Percentiles rank a stretch among this genome's conserved stretches.
Evolutionary conservation across 495 filamentous ascomycete genomes (phyloP).

Genomic region (Penicillium atrosanguineum): DNA sequence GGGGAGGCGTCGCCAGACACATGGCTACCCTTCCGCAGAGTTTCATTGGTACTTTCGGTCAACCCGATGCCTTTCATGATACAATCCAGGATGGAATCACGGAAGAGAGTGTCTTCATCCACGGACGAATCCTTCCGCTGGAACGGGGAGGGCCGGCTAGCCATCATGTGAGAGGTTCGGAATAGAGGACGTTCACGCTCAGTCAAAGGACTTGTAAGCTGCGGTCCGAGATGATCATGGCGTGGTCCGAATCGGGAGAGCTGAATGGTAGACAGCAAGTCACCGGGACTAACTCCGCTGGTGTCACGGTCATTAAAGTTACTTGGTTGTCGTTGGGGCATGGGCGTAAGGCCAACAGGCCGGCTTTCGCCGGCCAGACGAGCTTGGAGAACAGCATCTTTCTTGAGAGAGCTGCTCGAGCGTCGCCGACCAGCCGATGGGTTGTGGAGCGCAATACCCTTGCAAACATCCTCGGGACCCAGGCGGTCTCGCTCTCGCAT

Average conservation of each 20-base stretch:
- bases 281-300: slow-evolving; percentile 62
- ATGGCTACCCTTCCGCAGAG: slow-evolving; percentile 54
- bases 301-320: slow-evolving; percentile 22
- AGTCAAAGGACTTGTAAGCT: slow-evolving; percentile 54
- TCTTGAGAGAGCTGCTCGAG: slow-evolving; percentile 72
- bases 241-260: slow-evolving; percentile 57
- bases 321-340: slow-evolving; percentile 11
- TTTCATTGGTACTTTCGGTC: slow-evolving; percentile 58
- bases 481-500: slow-evolving; percentile 79
- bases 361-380: slow-evolving; percentile 38
- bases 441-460: slow-evolving; percentile 96
- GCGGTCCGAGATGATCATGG: slow-evolving; percentile 31
- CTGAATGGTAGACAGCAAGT: slow-evolving; percentile 78
- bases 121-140: slow-evolving; percentile 67
- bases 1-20: slow-evolving; percentile 83
- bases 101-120: slow-evolving; percentile 82
- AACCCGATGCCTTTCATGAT: slow-evolving; percentile 94
- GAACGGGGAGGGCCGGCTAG: slow-evolving; percentile 42
- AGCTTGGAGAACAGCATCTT: slow-evolving; percentile 75
- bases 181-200: slow-evolving; percentile 58
- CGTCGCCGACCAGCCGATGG: slow-evolving; percentile 62
- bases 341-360: slow-evolving; percentile 17
- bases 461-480: slow-evolving; percentile 77
- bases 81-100: slow-evolving; percentile 88
- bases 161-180: slow-evolving; percentile 35